These are phyloP conservation scores for Heracleum sosnowskyi DNA, from an alignment of 129 eudicot genomes.

Conservation along the genomic window DNA sequence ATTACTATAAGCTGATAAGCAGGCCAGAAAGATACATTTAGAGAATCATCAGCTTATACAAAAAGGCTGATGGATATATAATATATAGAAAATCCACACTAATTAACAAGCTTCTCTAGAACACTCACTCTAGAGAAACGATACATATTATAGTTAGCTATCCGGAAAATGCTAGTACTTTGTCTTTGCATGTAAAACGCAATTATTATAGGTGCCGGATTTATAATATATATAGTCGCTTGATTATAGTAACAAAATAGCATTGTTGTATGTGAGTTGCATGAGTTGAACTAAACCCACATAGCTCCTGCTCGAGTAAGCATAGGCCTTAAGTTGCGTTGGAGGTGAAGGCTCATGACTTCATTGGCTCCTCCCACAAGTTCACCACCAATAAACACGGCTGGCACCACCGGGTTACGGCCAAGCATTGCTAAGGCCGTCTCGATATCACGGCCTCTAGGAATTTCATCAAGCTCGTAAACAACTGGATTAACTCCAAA, in stretches of 20 bases:
- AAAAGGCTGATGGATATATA: background rate
- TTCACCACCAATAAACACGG: conserved; percentile 75
- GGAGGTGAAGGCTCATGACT: conserved; percentile 65
- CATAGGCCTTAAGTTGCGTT: conserved; percentile 43
- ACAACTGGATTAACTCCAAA: conserved; percentile 63
- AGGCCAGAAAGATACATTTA: background rate
- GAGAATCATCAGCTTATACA: background rate
- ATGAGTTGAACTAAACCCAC: conserved; percentile 41
- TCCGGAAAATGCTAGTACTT: background rate
- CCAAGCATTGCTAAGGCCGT: conserved; percentile 48
- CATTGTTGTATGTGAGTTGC: background rate
- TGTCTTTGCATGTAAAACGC: background rate
- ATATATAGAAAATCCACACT: background rate
- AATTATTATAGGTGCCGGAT: background rate
- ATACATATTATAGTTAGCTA: background rate
- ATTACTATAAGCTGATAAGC: no score
- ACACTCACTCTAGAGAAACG: background rate
- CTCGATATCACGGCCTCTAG: conserved; percentile 54
- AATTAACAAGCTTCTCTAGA: background rate
- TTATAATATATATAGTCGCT: background rate
- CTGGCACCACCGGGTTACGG: conserved; percentile 59
- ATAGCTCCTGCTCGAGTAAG: conserved; percentile 64
- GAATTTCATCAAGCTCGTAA: conserved; percentile 71
- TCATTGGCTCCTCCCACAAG: conserved; percentile 77
- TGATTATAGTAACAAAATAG: background rate